Evolutionary conservation across 495 filamentous ascomycete species (phyloP).

Genomic region (Aspergillus leporis): DNA sequence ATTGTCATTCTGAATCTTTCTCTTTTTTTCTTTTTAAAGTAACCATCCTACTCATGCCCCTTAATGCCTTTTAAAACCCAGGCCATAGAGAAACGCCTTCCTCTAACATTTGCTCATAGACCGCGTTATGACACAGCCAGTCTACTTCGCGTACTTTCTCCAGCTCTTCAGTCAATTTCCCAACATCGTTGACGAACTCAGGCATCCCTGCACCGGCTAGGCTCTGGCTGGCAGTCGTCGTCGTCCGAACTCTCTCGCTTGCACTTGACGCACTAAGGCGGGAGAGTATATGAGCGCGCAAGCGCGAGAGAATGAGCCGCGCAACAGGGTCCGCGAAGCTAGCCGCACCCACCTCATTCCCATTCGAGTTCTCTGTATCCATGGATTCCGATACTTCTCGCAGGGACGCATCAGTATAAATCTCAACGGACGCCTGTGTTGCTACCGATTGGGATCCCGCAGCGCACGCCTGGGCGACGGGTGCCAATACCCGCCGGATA

Average conservation of each 20-base stretch:
- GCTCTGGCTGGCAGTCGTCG: conserved; percentile 78
- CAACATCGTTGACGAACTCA: conserved; percentile 87
- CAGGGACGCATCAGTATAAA: conserved; percentile 22
- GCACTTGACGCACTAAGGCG: conserved; percentile 74
- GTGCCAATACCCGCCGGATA: conserved; percentile 57
- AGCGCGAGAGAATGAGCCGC: conserved; percentile 71
- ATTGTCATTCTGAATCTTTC: too few species aligned
- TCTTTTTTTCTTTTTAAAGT: too few species aligned
- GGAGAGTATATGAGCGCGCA: conserved; percentile 73
- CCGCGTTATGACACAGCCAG: conserved; percentile 70
- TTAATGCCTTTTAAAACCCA: background rate
- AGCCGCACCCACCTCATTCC: conserved; percentile 16
- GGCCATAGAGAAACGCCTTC: conserved; percentile 26
- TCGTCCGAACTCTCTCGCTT: conserved; percentile 77
- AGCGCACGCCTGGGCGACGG: conserved; percentile 40
- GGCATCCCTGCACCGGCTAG: conserved; percentile 77
- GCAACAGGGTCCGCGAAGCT: conserved; percentile 76
- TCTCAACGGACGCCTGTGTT: conserved; percentile 38
- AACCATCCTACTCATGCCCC: too few species aligned
- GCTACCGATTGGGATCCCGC: conserved; percentile 36
- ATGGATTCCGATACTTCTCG: conserved; percentile 16
- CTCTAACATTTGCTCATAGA: conserved; percentile 71
- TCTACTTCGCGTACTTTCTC: conserved; percentile 75
- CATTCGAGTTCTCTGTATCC: conserved; percentile 12
- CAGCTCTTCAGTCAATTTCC: conserved; percentile 77